Percentiles rank a stretch among this genome's conserved stretches.
Evolutionary conservation across 768 basidiomycete species (phyloP).

Genomic region (Boletellus ananas): DNA sequence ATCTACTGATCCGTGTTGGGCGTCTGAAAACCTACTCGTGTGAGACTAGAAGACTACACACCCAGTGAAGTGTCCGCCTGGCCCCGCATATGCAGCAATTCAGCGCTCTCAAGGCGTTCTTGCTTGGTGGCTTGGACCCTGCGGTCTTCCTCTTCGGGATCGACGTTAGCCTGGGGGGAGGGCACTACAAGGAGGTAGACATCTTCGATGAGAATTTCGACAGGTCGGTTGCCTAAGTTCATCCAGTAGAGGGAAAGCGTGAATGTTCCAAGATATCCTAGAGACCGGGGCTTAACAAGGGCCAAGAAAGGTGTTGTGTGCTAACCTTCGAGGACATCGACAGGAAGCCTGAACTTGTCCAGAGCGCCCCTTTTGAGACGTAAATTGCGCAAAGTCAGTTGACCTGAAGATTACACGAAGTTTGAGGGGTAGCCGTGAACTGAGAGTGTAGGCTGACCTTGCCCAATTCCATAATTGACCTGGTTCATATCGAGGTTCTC

Average conservation of each 20-base stretch:
- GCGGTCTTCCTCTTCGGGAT: constrained; percentile 81
- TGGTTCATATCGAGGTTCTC: constrained; percentile 94
- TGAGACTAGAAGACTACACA: constrained; percentile 20
- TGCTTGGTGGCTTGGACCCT: constrained; percentile 82
- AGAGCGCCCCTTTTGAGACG: constrained; percentile 89
- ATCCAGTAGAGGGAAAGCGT: constrained; percentile 86
- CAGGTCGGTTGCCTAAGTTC: constrained; percentile 85
- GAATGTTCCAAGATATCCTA: constrained; percentile 84
- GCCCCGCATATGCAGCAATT: constrained; percentile 67
- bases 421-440: constrained; percentile 1
- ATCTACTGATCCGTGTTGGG: constrained; percentile 28
- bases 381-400: constrained; percentile 73
- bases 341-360: constrained; percentile 92
- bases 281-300: background rate
- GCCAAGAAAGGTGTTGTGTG: background rate
- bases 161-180: constrained; percentile 58
- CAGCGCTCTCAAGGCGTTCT: constrained; percentile 86
- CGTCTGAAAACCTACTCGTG: background rate
- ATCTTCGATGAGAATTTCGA: constrained; percentile 88
- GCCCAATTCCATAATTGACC: constrained; percentile 88
- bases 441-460: constrained; percentile 46
- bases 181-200: constrained; percentile 92
- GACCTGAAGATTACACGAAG: constrained; percentile 43
- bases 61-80: constrained; percentile 51
- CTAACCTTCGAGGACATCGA: constrained; percentile 90